phyloP scores from a whole-genome alignment of 2,329 filamentous ascomycete genomes.

The Thermoascus crustaceus region DNA sequence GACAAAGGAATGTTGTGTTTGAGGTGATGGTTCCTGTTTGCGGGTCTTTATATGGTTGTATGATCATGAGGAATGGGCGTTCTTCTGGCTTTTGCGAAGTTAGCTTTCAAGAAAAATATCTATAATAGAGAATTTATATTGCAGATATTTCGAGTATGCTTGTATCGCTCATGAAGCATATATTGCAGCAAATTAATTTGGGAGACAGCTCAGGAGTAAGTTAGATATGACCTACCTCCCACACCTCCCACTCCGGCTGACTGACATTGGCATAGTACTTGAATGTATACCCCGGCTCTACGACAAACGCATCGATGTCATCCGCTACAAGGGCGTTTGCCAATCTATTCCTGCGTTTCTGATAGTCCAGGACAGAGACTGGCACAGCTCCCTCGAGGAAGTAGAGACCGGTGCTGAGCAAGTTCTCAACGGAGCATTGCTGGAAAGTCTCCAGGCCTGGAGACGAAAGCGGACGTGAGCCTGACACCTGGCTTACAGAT shows the following conservation, averaged over 20 bases:
- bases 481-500: not conserved
- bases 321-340: conserved; percentile 47
- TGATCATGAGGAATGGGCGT: conserved; percentile 54
- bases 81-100: conserved; percentile 45
- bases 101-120: no score
- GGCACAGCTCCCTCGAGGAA: conserved; percentile 45
- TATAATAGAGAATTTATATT: no score
- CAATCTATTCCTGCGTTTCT: conserved; percentile 48
- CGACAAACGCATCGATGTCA: conserved; percentile 49
- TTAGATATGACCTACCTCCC: conserved; percentile 32
- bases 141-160: no score
- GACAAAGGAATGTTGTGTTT: conserved; percentile 51
- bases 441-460: conserved; percentile 20
- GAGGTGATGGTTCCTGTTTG: conserved; percentile 39
- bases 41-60: conserved; percentile 39
- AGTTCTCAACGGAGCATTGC: conserved; percentile 47
- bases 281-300: conserved; percentile 58
- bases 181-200: not conserved
- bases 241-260: conserved; percentile 55
- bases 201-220: no score
- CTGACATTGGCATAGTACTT: conserved; percentile 57
- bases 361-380: conserved; percentile 45
- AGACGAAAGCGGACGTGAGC: not conserved
- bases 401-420: conserved; percentile 39
- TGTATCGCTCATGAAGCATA: no score